These are phyloP conservation scores for Sugiyamaella floridensis DNA, from an alignment of 805 yeast genomes.

Conservation along the genomic window DNA sequence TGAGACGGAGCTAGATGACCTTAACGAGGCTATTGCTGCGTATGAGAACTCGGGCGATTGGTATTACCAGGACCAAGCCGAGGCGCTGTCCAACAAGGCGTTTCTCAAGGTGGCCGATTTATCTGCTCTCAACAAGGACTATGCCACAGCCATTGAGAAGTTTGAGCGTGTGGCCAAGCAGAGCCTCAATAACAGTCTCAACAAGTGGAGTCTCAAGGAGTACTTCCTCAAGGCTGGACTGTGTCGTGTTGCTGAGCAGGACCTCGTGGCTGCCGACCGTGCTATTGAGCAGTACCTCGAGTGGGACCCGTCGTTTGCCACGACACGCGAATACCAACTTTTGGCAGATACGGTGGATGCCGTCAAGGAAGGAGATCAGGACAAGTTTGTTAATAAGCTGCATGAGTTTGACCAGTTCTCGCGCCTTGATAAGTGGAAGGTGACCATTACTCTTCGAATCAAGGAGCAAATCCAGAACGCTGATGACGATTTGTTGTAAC, in stretches of 20 bases:
- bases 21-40: constrained; percentile 59
- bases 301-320: constrained; percentile 69
- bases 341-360: constrained; percentile 61
- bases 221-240: constrained; percentile 78
- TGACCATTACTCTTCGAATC: constrained; percentile 72
- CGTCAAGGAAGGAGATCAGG: constrained; percentile 74
- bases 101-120: constrained; percentile 85
- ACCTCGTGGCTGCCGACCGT: constrained; percentile 77
- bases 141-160: constrained; percentile 63
- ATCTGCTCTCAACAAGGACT: constrained; percentile 68
- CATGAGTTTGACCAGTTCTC: constrained; percentile 81
- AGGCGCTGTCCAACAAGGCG: constrained; percentile 82
- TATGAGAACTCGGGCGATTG: constrained; percentile 95
- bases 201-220: constrained; percentile 90
- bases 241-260: constrained; percentile 76
- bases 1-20: constrained; percentile 67
- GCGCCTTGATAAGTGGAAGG: constrained; percentile 87
- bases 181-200: constrained; percentile 62
- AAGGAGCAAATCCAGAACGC: constrained; percentile 65
- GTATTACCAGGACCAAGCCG: constrained; percentile 89
- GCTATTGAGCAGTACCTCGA: constrained; percentile 54
- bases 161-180: constrained; percentile 75
- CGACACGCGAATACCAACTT: constrained; percentile 64
- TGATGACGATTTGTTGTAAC: constrained; percentile 49
- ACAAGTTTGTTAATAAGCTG: constrained; percentile 63